Evolutionary conservation across 1,284 basidiomycete species (phyloP), one percentile per base, ranked within the genome.

Genomic region (Austropuccinia psidii): DNA sequence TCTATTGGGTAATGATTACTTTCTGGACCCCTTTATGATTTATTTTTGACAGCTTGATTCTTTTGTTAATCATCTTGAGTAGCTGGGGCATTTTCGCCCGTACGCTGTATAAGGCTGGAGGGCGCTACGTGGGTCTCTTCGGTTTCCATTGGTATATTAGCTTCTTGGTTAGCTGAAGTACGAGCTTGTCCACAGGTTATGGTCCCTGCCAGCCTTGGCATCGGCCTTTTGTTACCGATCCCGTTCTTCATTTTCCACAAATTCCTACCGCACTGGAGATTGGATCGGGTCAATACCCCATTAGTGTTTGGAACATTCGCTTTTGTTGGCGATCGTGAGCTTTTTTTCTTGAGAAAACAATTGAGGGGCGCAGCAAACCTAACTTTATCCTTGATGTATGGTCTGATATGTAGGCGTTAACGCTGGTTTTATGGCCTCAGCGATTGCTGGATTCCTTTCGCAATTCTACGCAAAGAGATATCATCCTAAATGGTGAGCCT

Each of bases 31-130:
- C n/a, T 45, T 45, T n/a, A 11, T 45, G 41, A n/a, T 11, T n/a
- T 11, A 9, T 52, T 52, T 27, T 21, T 15, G 24, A 17, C 50
- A 52, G 9, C 9, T 27, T 17, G 24, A 15, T 52, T 52, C 15
- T 17, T 15, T 15, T 27, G 50, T 11, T n/a, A 11, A n/a, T 45
- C n/a, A 45, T 35, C 33, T 29, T 19, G 13, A 21, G 8, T 19
- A 73, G 69, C 35, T 73, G 69, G 69, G 69, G 69, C 19, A 73
- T 73, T 39, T 73, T 73, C 33, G 31, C 69, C 4, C 69, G 60
- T 19, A 50, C 54, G 35, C 35, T 73, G 21, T 73, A 62, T 24
- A 73, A 49, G 60, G 50, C 47, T 52, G 69, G 69, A 27, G 69
- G 43, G 15, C 43, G 69, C 29, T 73, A 73, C 55, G 69, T 73